These are phyloP conservation scores for Ceratocystis destructans DNA, from an alignment of 2,329 filamentous ascomycete species.

Conservation along the genomic window DNA sequence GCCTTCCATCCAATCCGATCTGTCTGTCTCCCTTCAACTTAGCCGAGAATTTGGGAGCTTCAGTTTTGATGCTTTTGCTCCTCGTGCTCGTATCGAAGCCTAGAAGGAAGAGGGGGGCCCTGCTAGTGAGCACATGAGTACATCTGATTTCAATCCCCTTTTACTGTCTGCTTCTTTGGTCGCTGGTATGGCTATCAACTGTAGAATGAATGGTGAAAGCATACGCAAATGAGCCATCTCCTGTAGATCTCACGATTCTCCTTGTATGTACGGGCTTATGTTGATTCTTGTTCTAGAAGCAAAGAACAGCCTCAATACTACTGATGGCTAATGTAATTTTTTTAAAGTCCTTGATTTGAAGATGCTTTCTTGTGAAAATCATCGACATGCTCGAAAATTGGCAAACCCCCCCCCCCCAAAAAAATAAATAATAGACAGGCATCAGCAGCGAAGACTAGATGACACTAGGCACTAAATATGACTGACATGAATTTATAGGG, in stretches of 20 bases:
- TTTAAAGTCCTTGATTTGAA: background rate
- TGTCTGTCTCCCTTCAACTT: background rate
- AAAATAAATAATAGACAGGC: background rate
- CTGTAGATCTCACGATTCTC: too few relatives aligned
- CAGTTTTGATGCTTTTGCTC: background rate
- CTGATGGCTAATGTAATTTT: background rate
- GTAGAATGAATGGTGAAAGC: too few relatives aligned
- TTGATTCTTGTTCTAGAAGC: too few relatives aligned
- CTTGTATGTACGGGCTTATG: too few relatives aligned
- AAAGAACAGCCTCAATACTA: too few relatives aligned
- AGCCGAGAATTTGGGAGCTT: background rate
- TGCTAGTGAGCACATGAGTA: too few relatives aligned
- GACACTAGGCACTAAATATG: background rate
- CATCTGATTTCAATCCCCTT: too few relatives aligned
- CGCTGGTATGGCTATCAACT: too few relatives aligned
- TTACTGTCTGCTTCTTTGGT: too few relatives aligned
- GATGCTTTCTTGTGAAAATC: background rate
- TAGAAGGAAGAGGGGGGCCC: background rate
- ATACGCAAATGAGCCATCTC: too few relatives aligned
- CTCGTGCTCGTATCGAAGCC: slow-evolving; percentile 1
- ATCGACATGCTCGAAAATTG: background rate
- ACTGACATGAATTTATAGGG: background rate
- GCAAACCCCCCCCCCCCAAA: too few relatives aligned
- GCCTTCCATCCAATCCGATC: background rate
- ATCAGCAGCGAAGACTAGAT: background rate